Base-by-base conservation (phyloP, 108 stramenopile genomes). In the Conticribra weissflogii region DNA sequence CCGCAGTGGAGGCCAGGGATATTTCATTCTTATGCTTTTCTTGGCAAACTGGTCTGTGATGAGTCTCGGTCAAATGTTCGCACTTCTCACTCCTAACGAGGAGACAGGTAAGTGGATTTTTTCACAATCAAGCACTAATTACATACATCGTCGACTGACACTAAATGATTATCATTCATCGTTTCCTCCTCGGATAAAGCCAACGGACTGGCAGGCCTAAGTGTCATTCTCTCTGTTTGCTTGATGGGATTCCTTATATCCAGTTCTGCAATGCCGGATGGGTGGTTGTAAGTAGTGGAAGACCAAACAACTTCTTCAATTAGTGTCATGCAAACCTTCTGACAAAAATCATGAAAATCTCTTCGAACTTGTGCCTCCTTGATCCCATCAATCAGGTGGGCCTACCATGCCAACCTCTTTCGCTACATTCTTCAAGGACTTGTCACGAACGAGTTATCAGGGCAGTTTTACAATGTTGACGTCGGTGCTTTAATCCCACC, bases 211-310 rank as follows among this genome's bases (percentile, higher is more conserved):
- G 79, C 59, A 32, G 79, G 79, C 16, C 59, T 81, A 23, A 51
- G 47, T 74, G 73, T 81, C 14, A 81, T 81, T 36, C 46, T 81
- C 12, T 41, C 32, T 32, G 79, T 81, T 0, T 53, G 58, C 31
- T 63, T 81, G 17, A 81, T 81, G 79, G 79, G 79, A 23, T 81
- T 81, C 36, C 45, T 81, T 9, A 80, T 80, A 18, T 68, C 79
- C 5, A 61, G 41, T 55, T 47, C 53, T n/a, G 58, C 79, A 12
- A 80, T 80, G 79, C 79, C 79, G 41, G 52, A 29, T n/a, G 72
- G 72, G 7, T 80, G 79, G 79, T 0, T 22, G 27, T 80, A 72
- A 72, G 76, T 71, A 2, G 51, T 66, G 25, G 64, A 51, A 60
- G 63, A n/a, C 30, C 5, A 41, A 41, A 41, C 4, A 53, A 28